Base-by-base conservation (phyloP, 2,329 filamentous ascomycete genomes). In the Aureobasidium sp. region DNA sequence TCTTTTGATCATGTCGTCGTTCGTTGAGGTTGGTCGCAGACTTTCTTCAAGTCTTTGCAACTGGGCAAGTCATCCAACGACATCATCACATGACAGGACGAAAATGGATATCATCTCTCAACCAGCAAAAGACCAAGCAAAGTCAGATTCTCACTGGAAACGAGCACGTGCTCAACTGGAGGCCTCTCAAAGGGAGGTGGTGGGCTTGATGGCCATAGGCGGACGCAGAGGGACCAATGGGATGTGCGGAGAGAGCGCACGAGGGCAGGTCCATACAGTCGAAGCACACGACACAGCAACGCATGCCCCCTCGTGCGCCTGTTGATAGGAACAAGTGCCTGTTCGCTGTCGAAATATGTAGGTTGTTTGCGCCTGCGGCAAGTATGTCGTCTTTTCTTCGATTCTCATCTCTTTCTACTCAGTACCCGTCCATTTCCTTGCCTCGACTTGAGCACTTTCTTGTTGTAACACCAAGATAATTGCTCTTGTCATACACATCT, bases 231-330 rank as follows among this genome's bases (percentile, higher is more conserved):
- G 16, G 29, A 25, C 51, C 51, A 53, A 53, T 53, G 24, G 32
- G 24, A n/a, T 30, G 17, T 19, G 30, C 41, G 34, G 41, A 45
- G 19, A 25, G 24, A 38, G 41, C 16, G 51, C 51, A 53, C 51
- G 51, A 53, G 51, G 51, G 51, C 51, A 47, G 5, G 17, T 47
- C 32, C n/a, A 8, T 21, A 53, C 39, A 38, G 30, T 39, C 11
- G 40, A 16, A 25, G 51, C 51, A 53, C 51, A 53, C 51, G 51
- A 53, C 44, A 48, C 51, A 8, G 30, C 22, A 47, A 37, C 40
- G 21, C 25, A 41, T 38, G 34, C 51, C 38, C n/a, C 38, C 39
- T 53, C 50, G 22, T 42, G 50, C 50, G 4, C 50, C 21, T 21
- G 29, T 53, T 42, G 50, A 42, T 53, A 53, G 50, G 39, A 21